phyloP scores from a whole-genome alignment of 805 yeast species.

The Vanderwaltozyma polyspora region DNA sequence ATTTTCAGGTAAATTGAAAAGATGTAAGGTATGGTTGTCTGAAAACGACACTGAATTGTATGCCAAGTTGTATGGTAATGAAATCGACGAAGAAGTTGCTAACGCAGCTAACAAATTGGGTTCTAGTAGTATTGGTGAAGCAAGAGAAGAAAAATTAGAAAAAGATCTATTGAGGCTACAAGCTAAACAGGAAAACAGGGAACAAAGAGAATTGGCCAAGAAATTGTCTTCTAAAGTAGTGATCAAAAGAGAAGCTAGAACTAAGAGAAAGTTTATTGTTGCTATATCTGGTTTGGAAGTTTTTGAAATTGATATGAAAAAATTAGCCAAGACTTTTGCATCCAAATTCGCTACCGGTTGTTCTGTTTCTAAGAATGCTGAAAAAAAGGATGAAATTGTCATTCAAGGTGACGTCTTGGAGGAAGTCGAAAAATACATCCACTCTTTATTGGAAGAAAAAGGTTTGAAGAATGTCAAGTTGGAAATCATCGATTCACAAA shows the following conservation, averaged over 20 bases:
- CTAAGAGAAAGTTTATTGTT: slow-evolving; percentile 77
- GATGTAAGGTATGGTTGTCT: slow-evolving; percentile 76
- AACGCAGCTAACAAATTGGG: slow-evolving; percentile 28
- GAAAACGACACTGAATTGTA: slow-evolving; percentile 47
- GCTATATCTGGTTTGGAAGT: slow-evolving; percentile 83
- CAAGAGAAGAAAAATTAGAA: slow-evolving; percentile 72
- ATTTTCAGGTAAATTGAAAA: slow-evolving; percentile 68
- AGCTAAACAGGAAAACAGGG: slow-evolving; percentile 73
- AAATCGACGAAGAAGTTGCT: slow-evolving; percentile 31
- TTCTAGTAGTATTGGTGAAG: slow-evolving; percentile 52
- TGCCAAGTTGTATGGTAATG: slow-evolving; percentile 45
- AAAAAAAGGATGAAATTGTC: slow-evolving; percentile 82
- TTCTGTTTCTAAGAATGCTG: slow-evolving; percentile 78
- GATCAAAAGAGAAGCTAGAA: slow-evolving; percentile 80
- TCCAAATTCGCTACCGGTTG: slow-evolving; percentile 95
- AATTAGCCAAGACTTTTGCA: slow-evolving; percentile 83
- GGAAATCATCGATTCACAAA: slow-evolving; percentile 78
- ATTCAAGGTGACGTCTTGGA: slow-evolving; percentile 94
- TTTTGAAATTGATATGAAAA: slow-evolving; percentile 80
- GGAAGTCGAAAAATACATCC: slow-evolving; percentile 71
- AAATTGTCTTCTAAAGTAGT: slow-evolving; percentile 69
- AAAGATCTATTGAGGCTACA: slow-evolving; percentile 77
- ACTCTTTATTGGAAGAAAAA: slow-evolving; percentile 61
- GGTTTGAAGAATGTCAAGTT: slow-evolving; percentile 78
- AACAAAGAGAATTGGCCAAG: slow-evolving; percentile 72